phyloP scores from a whole-genome alignment of 2,329 filamentous ascomycete genomes.

The Coniosporium tulheliwenetii region DNA sequence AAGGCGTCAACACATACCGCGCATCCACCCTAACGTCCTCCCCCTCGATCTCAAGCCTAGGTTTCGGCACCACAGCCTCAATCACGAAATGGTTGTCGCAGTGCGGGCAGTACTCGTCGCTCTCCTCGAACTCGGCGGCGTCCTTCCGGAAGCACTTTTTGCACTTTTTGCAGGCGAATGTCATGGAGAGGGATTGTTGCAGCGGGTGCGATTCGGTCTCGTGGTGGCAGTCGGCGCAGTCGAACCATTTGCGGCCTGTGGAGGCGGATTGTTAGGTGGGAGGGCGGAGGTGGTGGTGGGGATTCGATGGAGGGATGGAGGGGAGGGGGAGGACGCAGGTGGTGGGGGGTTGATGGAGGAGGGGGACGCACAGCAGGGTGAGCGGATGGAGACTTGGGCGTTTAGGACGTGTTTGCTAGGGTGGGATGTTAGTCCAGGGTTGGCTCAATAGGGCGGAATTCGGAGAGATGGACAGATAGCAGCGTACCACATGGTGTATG shows the following conservation, averaged over 20 bases:
- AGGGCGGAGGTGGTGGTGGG: not conserved
- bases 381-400: constrained; percentile 90
- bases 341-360: constrained; percentile 1
- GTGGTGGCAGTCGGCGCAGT: constrained; percentile 86
- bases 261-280: constrained; percentile 2
- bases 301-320: constrained; percentile 3
- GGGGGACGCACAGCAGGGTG: constrained; percentile 66
- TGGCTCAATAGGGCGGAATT: no score
- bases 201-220: constrained; percentile 69
- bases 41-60: constrained; percentile 73
- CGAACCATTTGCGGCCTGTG: constrained; percentile 89
- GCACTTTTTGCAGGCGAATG: constrained; percentile 97
- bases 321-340: constrained; percentile 1
- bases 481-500: constrained; percentile 14
- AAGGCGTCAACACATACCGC: constrained; percentile 26
- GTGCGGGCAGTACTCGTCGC: constrained; percentile 96
- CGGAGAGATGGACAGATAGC: not conserved
- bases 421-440: not conserved
- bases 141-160: constrained; percentile 97
- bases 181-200: constrained; percentile 69
- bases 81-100: constrained; percentile 98
- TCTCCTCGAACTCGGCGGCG: constrained; percentile 78
- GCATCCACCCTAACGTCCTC: constrained; percentile 77
- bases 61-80: constrained; percentile 71
- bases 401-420: constrained; percentile 92